Conservation (phyloP, 441 rosid genomes). For the Rhodomyrtus psidioides region DNA sequence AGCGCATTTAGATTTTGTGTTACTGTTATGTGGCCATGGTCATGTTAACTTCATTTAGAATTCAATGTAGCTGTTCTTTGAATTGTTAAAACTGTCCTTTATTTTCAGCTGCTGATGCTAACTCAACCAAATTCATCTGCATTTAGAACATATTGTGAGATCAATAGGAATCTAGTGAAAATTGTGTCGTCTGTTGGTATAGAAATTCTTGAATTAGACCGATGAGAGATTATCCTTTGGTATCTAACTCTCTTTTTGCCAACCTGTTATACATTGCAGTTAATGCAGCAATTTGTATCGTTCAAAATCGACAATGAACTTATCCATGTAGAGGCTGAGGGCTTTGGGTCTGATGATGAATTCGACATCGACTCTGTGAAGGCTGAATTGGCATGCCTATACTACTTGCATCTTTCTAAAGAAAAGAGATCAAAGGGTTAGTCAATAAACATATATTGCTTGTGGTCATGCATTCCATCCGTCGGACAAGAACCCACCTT, state of each 20-base stretch:
- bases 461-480: background rate
- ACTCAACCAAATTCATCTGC: background rate
- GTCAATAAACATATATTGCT: background rate
- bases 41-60: background rate
- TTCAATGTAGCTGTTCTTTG: background rate
- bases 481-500: background rate
- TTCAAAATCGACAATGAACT: slow-evolving; percentile 50
- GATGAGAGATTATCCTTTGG: background rate
- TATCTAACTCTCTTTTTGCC: background rate
- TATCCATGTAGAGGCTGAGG: slow-evolving; percentile 35
- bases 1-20: background rate
- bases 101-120: background rate
- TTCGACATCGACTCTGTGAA: slow-evolving; percentile 45
- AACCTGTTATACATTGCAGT: slow-evolving; percentile 2
- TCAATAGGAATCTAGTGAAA: background rate
- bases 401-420: slow-evolving; percentile 66
- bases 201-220: background rate
- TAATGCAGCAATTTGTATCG: slow-evolving; percentile 45
- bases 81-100: background rate
- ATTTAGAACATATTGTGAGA: background rate
- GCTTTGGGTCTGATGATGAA: slow-evolving; percentile 24
- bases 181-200: background rate
- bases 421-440: slow-evolving; percentile 81
- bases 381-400: slow-evolving; percentile 80
- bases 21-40: background rate